Conservation (phyloP, 2,329 filamentous ascomycete species). For the Exserohilum rostratum region DNA sequence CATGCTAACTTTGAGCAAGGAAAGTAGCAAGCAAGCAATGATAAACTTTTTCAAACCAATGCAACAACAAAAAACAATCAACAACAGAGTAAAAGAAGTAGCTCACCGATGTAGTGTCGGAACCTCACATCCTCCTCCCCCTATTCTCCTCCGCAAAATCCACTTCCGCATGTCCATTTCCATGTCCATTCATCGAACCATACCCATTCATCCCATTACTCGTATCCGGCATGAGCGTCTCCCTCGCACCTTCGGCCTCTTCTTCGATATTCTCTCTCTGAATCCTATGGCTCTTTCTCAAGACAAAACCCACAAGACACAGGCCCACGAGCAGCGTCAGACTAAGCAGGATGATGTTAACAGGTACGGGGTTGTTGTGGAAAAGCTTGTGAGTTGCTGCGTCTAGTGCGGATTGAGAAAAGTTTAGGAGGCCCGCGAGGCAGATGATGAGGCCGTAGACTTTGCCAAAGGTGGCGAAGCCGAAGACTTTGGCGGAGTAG, state of each 20-base stretch:
- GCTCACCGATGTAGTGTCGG: no score
- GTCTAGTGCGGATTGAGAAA: conserved; percentile 81
- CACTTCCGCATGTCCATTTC: no score
- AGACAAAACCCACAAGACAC: conserved; percentile 71
- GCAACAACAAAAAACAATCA: no score
- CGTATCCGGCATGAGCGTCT: conserved; percentile 45
- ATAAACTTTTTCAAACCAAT: no score
- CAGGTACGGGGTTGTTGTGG: conserved; percentile 72
- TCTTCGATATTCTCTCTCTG: conserved; percentile 45
- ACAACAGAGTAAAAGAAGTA: no score
- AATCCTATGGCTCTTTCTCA: conserved; percentile 55
- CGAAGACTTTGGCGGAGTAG: conserved; percentile 89
- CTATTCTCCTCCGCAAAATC: conserved; percentile 26
- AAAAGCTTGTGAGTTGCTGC: conserved; percentile 77
- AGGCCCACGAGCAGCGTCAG: conserved; percentile 69
- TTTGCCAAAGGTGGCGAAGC: conserved; percentile 87
- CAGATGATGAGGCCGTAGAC: conserved; percentile 94
- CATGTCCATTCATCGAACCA: conserved; percentile 25
- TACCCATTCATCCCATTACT: conserved; percentile 30
- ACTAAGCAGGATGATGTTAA: conserved; percentile 72
- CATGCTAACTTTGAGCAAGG: no score
- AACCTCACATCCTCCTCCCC: neutral
- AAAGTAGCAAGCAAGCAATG: no score
- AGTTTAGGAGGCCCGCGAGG: conserved; percentile 81
- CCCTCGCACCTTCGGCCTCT: conserved; percentile 43